Evolutionary conservation across 179 eudicot genomes (phyloP), one percentile per base, ranked within the genome.

Genomic region (Pouteria campechiana): DNA sequence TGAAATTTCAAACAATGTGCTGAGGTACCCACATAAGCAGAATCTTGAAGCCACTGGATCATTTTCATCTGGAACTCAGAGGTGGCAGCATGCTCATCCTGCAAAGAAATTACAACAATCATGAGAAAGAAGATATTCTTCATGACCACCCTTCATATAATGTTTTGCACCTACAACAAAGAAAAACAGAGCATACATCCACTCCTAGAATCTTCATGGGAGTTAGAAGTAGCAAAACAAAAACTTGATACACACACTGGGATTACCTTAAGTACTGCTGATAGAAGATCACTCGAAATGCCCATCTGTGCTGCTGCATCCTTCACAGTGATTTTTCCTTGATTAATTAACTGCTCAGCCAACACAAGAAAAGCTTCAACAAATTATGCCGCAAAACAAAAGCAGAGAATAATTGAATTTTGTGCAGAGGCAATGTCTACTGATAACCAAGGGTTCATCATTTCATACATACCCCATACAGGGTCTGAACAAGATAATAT

Each of bases 261-360:
- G 17, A 78, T 76, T 87, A 87, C 96, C 50, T 65, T 43, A 56
- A 85, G 68, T 32, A 50, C 55, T 33, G 79, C 57, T 20, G 88
- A 62, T 73, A 90, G 57, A 32, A 54, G 68, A 64, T 69, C 82
- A 33, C 65, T 69, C n/a, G 84, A 55, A 21, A 73, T 57, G 50
- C 84, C 83, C 25, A 70, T 72, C 34, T 82, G 82, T 19, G 76
- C 46, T 42, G 93, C 87, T 35, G 86, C 51, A 61, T 76, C 87
- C 39, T 65, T 57, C 67, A 83, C 50, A 49, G 54, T 60, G 39
- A 81, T 79, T 68, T 82, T 79, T 48, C 84, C 85, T 37, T 67
- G 67, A 44, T 86, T 82, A 61, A 79, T 54, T 36, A 90, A 66
- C 96, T 86, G 74, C 54, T 41, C 25, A 61, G 12, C 25, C 16